Base-by-base conservation (phyloP, 805 yeast species). In the Saccharomycopsis fibuligera region DNA sequence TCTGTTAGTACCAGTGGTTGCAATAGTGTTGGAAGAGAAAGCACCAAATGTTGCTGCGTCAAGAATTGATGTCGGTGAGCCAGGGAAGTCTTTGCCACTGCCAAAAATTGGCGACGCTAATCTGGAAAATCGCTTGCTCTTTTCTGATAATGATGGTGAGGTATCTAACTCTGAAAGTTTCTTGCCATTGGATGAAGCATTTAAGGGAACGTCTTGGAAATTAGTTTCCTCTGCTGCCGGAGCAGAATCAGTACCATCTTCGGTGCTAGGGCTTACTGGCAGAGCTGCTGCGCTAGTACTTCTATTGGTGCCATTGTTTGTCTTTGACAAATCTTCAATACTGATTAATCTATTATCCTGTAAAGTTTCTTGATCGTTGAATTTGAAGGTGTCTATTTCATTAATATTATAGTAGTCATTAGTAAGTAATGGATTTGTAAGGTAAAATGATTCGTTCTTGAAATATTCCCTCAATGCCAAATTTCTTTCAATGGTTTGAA, bases 401-500 rank as follows among this genome's bases (percentile, higher is more conserved):
- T 40, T 42, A 12, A 29, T 29, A 16, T 19, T 21, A 23, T 33
- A 43, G 30, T 50, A 47, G 9, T 43, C 48, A 27, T 36, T 41
- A 25, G 42, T 38, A 17, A 44, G 36, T 12, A 33, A 17, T 5
- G 37, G 55, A 23, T 49, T 52, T 5, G 40, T 37, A 25, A 52
- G 40, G 19, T 40, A 49, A 19, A 41, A 49, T 5, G 35, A 22
- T 5, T 49, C 50, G 30, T 47, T 36, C 17, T 44, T 41, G 24
- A 44, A 50, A 44, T 36, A 53, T 3, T 51, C 41, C 17, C 63
- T 64, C n/a, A 65, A 41, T 35, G 50, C 48, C 51, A 64, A 47
- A 27, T 63, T 62, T 14, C 57, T 57, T 41, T 56, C 60, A 27
- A 74, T 68, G 30, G 72, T 74, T 17, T 62, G 60, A 19, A 74